Base-by-base conservation (phyloP, 2,329 filamentous ascomycete species). In the Penicillium sp. region DNA sequence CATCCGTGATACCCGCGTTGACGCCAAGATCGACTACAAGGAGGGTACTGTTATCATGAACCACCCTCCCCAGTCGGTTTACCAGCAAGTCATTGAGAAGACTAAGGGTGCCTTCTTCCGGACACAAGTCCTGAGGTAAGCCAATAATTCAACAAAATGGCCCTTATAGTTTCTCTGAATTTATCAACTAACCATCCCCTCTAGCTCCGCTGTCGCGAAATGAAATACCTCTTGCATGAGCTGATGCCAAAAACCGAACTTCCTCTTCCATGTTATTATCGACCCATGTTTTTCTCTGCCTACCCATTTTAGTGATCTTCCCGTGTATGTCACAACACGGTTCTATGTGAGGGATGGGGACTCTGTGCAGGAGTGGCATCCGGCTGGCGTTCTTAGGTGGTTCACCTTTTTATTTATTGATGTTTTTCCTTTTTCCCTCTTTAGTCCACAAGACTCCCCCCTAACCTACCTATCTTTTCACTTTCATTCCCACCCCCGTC, bases 1-100 rank as follows among this genome's bases (percentile, higher is more conserved):
- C 67, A 99, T 99, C 81, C 90, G 95, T 66, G 95, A 99, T 81
- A 99, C 95, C 26, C 87, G 93, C 65, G 91, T 99, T 65, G 95
- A 99, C 76, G 95, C 95, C 73, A 99, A 99, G 87, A 98, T 98
- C 76, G 95, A 99, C 82, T 97, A 96, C 83, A 92, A 98, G 84
- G 92, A 96, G 81, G 95, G 95, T 75, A 98, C 95, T 57, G 95
- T 99, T 56, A 88, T 98, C 71, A 99, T 99, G 94, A 98, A 99
- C 84, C 95, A 99, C 82, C 95, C 94, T 55, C 94, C 95, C 65
- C 95, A 96, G 83, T 97, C 93, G 66, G 94, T 99, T 69, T 98
- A 99, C 82, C 94, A 97, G 83, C 94, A 99, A 81, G 95, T 99
- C 73, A 99, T 99, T 75, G 95, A 99, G 86, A 88, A 93, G 82